Conservation (phyloP, 371 early-diverging fungal species). For the Mucor circinelloides region DNA sequence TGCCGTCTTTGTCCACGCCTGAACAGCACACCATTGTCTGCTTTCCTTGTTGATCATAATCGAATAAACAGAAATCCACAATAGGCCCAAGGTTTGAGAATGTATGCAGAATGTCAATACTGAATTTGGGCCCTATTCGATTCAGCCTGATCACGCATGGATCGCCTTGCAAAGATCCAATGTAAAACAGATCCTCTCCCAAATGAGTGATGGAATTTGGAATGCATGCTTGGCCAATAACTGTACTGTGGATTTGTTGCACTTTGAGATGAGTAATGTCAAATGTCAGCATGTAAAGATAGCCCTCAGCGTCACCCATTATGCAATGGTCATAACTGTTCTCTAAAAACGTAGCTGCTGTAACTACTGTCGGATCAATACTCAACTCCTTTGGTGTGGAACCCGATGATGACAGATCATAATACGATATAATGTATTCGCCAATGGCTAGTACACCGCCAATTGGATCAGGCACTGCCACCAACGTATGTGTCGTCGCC, state of each 20-base stretch:
- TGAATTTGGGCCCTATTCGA: constrained; percentile 28
- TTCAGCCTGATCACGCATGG: constrained; percentile 68
- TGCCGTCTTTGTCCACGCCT: constrained; percentile 74
- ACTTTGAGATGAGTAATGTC: constrained; percentile 21
- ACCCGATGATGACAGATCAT: constrained; percentile 26
- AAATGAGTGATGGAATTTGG: constrained; percentile 72
- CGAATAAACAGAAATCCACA: constrained; percentile 77
- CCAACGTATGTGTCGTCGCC: constrained; percentile 55
- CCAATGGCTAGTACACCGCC: constrained; percentile 74
- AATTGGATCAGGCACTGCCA: constrained; percentile 58
- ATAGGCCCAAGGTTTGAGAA: constrained; percentile 80
- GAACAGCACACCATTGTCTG: constrained; percentile 88
- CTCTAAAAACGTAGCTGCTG: constrained; percentile 40
- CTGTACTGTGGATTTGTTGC: constrained; percentile 1
- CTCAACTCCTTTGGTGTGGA: constrained; percentile 39
- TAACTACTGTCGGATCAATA: constrained; percentile 52
- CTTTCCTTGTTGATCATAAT: constrained; percentile 71
- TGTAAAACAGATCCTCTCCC: constrained; percentile 64
- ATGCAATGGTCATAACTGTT: constrained; percentile 58
- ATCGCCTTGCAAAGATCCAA: constrained; percentile 87
- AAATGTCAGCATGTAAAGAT: constrained; percentile 64
- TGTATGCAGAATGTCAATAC: constrained; percentile 54
- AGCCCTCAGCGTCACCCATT: constrained; percentile 75
- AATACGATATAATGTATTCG: constrained; percentile 68
- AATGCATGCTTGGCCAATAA: constrained; percentile 37